These are phyloP conservation scores for Blastocystis sp. DNA, from an alignment of 352 stramenopile genomes.

Conservation along the genomic window DNA sequence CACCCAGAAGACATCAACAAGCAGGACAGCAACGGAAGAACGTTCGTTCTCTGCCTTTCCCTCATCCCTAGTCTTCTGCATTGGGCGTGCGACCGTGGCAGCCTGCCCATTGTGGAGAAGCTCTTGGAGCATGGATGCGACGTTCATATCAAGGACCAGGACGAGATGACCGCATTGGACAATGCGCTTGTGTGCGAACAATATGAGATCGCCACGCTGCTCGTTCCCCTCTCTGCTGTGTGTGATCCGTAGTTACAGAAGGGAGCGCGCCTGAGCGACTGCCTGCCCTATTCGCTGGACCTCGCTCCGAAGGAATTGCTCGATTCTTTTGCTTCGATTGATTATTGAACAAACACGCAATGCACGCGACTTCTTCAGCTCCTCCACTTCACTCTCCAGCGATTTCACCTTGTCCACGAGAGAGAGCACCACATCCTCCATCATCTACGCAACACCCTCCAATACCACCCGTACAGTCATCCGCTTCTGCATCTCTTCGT, in stretches of 20 bases:
- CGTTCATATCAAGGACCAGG: slow-evolving; percentile 59
- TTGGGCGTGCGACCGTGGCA: slow-evolving; percentile 68
- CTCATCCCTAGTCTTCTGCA: slow-evolving; percentile 61
- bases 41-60: background rate
- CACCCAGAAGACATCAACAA: background rate
- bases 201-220: slow-evolving; percentile 4
- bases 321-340: background rate
- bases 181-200: slow-evolving; percentile 69
- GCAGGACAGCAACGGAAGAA: slow-evolving; percentile 3
- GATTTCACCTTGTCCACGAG: background rate
- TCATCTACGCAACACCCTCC: no score
- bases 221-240: background rate
- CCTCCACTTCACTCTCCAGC: slow-evolving; percentile 15
- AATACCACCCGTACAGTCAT: background rate
- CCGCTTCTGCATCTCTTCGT: background rate
- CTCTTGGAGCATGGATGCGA: slow-evolving; percentile 47
- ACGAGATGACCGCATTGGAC: slow-evolving; percentile 64
- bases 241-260: slow-evolving; percentile 13
- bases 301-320: background rate
- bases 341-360: slow-evolving; percentile 23
- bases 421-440: background rate
- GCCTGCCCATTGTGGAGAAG: slow-evolving; percentile 6
- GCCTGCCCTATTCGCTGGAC: background rate
- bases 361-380: background rate
- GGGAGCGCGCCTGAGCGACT: background rate